Base-by-base conservation (phyloP, 169 alveolate species). In the Toxoplasma gondii region DNA sequence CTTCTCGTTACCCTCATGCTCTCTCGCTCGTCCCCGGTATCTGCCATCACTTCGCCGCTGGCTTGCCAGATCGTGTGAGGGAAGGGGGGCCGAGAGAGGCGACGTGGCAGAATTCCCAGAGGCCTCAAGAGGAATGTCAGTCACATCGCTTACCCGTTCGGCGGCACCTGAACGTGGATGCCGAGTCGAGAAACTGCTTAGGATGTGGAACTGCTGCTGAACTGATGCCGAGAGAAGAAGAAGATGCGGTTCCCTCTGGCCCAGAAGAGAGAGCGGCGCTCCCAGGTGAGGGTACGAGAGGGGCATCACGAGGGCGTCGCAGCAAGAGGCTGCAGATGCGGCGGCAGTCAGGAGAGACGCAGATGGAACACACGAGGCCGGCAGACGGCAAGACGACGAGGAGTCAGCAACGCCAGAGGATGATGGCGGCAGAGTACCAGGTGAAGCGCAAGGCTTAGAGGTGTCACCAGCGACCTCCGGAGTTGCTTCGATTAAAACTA, bases 301-400 rank as follows among this genome's bases (percentile, higher is more conserved):
- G 24, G 90, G 90, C 53, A 82, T 16, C 16, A 82, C n/a, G 34
- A 82, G 36, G 7, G 90, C 90, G 67, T 82, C 90, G 90, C 67
- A 36, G 90, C 90, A 82, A 31, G 54, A 82, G n/a, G 90, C 54
- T 22, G 90, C 90, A 4, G 90, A 22, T 9, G 90, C 90, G 24
- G 90, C 64, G 53, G 69, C 90, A 1, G 90, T 67, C 39, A 82
- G 90, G 34, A 82, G 69, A 12, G 90, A 41, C 5, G 64, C 1
- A 7, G 86, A 78, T 1, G 86, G 43, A 2, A 78, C 45, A 1
- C 44, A 19, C 86, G 86, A 38, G 45, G 45, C 29, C 5, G 39
- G 44, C 86, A 45, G 4, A 1, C 1, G n/a, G 44, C 10, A 34
- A 78, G 86, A 78, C 12, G 86, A 31, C 12, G 86, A 29, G 86